Evolutionary conservation across 257 asterid genomes (phyloP).

Genomic region (Solanum okadae): DNA sequence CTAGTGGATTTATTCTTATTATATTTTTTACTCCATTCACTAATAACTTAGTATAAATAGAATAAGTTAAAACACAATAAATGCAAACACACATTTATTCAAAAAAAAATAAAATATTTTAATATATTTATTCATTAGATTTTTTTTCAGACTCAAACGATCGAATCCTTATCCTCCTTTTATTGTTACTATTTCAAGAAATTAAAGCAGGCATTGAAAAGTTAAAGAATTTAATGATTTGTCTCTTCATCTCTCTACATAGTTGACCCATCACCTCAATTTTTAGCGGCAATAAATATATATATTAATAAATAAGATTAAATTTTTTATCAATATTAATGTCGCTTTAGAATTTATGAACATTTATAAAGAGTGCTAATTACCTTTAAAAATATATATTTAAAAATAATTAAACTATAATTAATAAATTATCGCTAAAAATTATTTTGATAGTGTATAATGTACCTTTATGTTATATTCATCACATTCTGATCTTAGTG

Average conservation of each 20-base stretch:
- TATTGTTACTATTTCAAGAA: background rate
- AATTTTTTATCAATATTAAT: no score
- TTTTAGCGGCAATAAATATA: no score
- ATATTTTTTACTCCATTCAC: background rate
- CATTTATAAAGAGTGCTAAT: no score
- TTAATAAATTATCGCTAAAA: background rate
- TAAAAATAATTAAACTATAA: no score
- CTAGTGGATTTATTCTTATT: background rate
- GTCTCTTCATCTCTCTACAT: background rate
- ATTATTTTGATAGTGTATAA: no score
- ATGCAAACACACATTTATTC: background rate
- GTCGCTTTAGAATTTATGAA: no score
- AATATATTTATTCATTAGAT: background rate
- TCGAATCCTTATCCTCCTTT: background rate
- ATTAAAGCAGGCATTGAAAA: background rate
- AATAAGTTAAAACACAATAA: background rate
- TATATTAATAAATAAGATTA: no score
- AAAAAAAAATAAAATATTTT: background rate
- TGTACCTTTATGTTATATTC: background rate
- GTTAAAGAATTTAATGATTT: background rate
- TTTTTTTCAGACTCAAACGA: background rate
- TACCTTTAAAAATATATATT: no score
- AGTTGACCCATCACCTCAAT: background rate
- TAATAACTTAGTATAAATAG: background rate
- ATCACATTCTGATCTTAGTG: background rate